These are phyloP conservation scores for Termitomyces bulborhizus DNA, from an alignment of 768 basidiomycete genomes.

Conservation along the genomic window DNA sequence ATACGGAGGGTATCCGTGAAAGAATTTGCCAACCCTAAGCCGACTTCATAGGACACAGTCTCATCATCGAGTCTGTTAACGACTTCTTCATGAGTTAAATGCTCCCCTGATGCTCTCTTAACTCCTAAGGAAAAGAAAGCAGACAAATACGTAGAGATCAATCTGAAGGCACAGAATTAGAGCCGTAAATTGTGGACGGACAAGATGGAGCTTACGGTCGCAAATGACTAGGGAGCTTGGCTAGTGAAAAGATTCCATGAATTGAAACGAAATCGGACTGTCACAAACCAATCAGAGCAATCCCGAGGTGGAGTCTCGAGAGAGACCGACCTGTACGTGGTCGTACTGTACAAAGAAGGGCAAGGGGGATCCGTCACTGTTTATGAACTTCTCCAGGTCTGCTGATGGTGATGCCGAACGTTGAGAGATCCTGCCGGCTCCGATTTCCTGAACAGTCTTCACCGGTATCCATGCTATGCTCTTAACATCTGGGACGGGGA, in stretches of 20 bases:
- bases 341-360: conserved; percentile 94
- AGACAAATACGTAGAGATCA: conserved; percentile 70
- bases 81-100: conserved; percentile 81
- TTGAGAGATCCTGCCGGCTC: conserved; percentile 34
- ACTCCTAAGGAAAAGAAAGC: conserved; percentile 90
- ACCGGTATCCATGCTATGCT: conserved; percentile 91
- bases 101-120: conserved; percentile 58
- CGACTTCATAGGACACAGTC: conserved; percentile 81
- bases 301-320: conserved; percentile 1
- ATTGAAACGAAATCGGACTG: conserved; percentile 92
- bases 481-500: conserved; percentile 89
- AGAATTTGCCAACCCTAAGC: conserved; percentile 53
- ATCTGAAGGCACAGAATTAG: conserved; percentile 33
- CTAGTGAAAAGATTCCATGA: conserved; percentile 72
- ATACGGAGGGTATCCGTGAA: conserved; percentile 75
- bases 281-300: not conserved
- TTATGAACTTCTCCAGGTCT: conserved; percentile 56
- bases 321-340: conserved; percentile 68
- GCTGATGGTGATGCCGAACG: conserved; percentile 23
- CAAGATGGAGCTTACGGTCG: conserved; percentile 51
- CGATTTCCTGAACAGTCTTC: conserved; percentile 55
- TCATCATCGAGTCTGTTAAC: conserved; percentile 86
- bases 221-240: conserved; percentile 63
- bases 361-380: conserved; percentile 57
- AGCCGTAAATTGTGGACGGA: not conserved